These are phyloP conservation scores for Lithospermum erythrorhizon DNA, from an alignment of 257 asterid species.

Conservation along the genomic window DNA sequence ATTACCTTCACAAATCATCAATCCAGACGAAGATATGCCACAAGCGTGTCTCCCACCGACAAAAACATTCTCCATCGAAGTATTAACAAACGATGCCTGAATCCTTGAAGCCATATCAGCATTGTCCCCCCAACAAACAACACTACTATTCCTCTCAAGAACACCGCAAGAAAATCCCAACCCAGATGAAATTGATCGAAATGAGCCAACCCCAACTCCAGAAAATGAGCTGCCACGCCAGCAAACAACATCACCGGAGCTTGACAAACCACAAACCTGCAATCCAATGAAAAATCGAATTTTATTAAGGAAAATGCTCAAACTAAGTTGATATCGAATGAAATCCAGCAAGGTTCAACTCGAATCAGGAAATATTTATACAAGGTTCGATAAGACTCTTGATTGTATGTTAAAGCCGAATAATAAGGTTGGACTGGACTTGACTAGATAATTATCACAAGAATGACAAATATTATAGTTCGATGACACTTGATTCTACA, in stretches of 20 bases:
- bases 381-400: too few species aligned
- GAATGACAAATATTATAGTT: too few species aligned
- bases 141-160: slow-evolving; percentile 17
- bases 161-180: slow-evolving; percentile 61
- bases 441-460: too few species aligned
- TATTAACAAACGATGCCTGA: slow-evolving; percentile 32
- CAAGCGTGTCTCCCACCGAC: slow-evolving; percentile 71
- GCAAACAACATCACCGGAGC: slow-evolving; percentile 35
- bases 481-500: too few species aligned
- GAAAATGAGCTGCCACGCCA: slow-evolving; percentile 43
- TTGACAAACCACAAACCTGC: slow-evolving; percentile 48
- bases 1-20: slow-evolving; percentile 48
- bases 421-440: too few species aligned
- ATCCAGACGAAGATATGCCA: slow-evolving; percentile 44
- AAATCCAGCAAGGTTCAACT: too few species aligned
- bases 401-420: too few species aligned
- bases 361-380: too few species aligned
- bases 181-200: slow-evolving; percentile 49
- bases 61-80: slow-evolving; percentile 35
- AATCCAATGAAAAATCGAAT: slow-evolving; percentile 29
- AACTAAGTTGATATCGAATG: too few species aligned
- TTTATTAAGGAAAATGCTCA: too few species aligned
- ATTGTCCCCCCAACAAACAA: slow-evolving; percentile 55
- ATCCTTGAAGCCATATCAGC: slow-evolving; percentile 18
- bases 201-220: slow-evolving; percentile 4